Conservation (phyloP, 345 rosid species). For the Isatis tinctoria region DNA sequence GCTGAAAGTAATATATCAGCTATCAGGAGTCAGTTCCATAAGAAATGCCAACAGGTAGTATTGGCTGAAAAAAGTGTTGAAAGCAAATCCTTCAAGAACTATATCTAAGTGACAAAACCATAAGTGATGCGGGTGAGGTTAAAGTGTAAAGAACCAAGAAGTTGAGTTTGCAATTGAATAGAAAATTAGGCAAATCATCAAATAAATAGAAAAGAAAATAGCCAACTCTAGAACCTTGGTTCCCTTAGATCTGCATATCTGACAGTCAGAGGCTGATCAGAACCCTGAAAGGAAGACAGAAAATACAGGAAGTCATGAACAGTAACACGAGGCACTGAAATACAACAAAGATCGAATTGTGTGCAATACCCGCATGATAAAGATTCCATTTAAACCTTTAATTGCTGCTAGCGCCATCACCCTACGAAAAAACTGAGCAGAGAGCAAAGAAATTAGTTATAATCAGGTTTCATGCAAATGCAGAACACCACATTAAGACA, state of each 20-base stretch:
- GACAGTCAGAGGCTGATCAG: conserved; percentile 75
- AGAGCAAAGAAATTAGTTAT: conserved; percentile 19
- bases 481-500: neutral
- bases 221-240: conserved; percentile 45
- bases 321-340: conserved; percentile 6
- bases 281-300: conserved; percentile 50
- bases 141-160: conserved; percentile 8
- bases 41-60: neutral
- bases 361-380: conserved; percentile 64
- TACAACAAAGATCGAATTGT: conserved; percentile 7
- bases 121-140: neutral
- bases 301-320: neutral
- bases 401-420: conserved; percentile 91
- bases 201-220: neutral
- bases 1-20: neutral
- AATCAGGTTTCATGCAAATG: neutral
- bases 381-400: conserved; percentile 62
- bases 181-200: neutral
- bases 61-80: neutral
- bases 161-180: neutral
- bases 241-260: conserved; percentile 74
- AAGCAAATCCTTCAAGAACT: neutral
- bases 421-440: conserved; percentile 55
- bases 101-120: neutral
- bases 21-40: neutral